Evolutionary conservation across 2,329 filamentous ascomycete species (phyloP), one percentile per base, ranked within the genome.

Genomic region (Davidsoniella virescens): DNA sequence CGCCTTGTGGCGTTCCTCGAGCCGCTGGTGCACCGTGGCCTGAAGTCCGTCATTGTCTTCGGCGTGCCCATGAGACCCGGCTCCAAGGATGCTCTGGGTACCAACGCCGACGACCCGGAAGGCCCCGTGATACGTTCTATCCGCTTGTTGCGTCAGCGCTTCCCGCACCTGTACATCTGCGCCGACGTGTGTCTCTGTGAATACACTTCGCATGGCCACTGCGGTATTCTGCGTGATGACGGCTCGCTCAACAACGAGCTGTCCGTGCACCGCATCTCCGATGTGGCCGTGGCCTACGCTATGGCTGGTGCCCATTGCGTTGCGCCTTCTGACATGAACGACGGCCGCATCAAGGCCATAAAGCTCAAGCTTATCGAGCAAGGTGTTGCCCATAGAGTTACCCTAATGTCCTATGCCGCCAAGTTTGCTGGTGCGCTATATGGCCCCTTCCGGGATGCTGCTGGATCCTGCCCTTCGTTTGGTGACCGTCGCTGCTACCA

Each of bases 201-300:
- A 67, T 98, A 98, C 69, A 98, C 92, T 1, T 92, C 85, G 5
- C 92, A 98, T 65, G 92, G 92, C 42, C 92, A 98, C 70, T 98
- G 92, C 63, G 92, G 92, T 49, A 95, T 98, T 58, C 74, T 98
- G 43, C 80, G 87, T 52, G 87, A 95, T 57, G 92, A 98, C 62
- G 87, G 87, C 55, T 84, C 80, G 55, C 73, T 98, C 54, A 94
- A 96, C 74, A 96, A 98, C 63, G 78, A 82, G 56, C 76, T 94
- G 44, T 94, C 87, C 2, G 87, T 96, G 7, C 90, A 96, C 62
- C 82, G 92, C 55, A 88, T 98, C 58, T 90, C 85, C 3, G 88
- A 96, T 63, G 90, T 96, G n/a, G 90, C 92, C n/a, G 73, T 96
- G 56, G 86, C 90, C 33, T 98, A 98, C 63, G 92, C 92, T n/a